Evolutionary conservation across 306 rosid genomes (phyloP).

Genomic region (Luffa aegyptiaca): DNA sequence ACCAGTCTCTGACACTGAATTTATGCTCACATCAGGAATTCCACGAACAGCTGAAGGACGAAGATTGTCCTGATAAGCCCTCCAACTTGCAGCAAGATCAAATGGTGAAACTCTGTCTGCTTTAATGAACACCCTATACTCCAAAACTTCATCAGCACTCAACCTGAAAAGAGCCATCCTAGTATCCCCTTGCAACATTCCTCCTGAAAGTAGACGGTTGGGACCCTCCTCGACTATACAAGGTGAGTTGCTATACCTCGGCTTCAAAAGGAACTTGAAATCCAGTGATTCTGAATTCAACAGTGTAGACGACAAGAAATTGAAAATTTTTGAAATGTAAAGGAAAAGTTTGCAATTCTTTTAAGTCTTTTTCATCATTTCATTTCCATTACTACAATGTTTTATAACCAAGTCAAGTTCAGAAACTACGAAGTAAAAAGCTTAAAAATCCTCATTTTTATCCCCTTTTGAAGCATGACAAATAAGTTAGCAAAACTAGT

Average conservation of each 20-base stretch:
- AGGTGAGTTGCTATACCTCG: constrained; percentile 50
- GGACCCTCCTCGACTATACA: constrained; percentile 92
- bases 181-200: constrained; percentile 79
- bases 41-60: constrained; percentile 91
- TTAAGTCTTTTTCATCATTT: background rate
- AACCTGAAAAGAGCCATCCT: constrained; percentile 73
- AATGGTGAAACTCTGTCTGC: constrained; percentile 94
- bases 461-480: background rate
- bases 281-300: constrained; percentile 69
- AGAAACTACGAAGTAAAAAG: background rate
- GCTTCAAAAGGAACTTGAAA: constrained; percentile 89
- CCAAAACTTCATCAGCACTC: constrained; percentile 51
- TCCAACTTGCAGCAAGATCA: constrained; percentile 99
- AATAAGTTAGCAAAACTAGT: background rate
- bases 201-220: constrained; percentile 65
- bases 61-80: constrained; percentile 89
- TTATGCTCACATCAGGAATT: constrained; percentile 86
- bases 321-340: background rate
- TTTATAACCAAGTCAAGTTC: background rate
- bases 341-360: background rate
- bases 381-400: background rate
- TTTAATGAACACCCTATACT: constrained; percentile 72
- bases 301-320: constrained; percentile 2
- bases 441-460: background rate
- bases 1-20: constrained; percentile 53